phyloP scores from a whole-genome alignment of 2,329 filamentous ascomycete genomes.

The Exophiala sideris region DNA sequence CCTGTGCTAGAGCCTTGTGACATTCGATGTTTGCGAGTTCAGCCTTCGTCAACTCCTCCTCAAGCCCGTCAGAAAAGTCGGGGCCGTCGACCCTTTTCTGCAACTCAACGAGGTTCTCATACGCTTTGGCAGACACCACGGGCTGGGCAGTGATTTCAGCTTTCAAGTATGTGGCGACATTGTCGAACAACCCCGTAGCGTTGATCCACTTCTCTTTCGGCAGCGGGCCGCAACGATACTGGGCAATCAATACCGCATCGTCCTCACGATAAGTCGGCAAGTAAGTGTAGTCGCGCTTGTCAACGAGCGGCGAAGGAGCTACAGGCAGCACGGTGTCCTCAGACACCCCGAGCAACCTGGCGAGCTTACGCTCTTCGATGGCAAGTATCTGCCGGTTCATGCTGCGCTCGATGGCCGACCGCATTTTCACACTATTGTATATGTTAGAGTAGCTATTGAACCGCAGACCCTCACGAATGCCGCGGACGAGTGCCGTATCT shows the following conservation, averaged over 20 bases:
- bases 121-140: conserved; percentile 6
- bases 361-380: conserved; percentile 41
- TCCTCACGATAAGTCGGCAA: conserved; percentile 22
- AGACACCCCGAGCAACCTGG: conserved; percentile 35
- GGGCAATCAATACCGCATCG: conserved; percentile 12
- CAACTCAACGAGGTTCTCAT: conserved; percentile 5
- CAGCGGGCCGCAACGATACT: conserved; percentile 20
- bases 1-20: conserved; percentile 8
- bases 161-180: conserved; percentile 21
- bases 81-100: neutral
- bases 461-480: conserved; percentile 38
- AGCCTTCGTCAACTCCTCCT: conserved; percentile 19
- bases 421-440: conserved; percentile 39
- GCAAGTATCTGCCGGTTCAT: conserved; percentile 39
- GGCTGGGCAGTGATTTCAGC: conserved; percentile 15
- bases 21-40: conserved; percentile 11
- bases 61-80: neutral
- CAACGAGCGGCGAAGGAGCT: conserved; percentile 13
- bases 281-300: conserved; percentile 25
- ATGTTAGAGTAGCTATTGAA: conserved; percentile 44
- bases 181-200: conserved; percentile 23
- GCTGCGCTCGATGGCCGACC: conserved; percentile 32
- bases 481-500: conserved; percentile 36
- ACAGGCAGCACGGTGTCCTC: conserved; percentile 15
- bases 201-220: conserved; percentile 21